A percentile compares a stretch with the other conserved stretches of the same genome.
Evolutionary conservation across 306 rosid species (phyloP).

Genomic region (Pterocarpus santalinus): DNA sequence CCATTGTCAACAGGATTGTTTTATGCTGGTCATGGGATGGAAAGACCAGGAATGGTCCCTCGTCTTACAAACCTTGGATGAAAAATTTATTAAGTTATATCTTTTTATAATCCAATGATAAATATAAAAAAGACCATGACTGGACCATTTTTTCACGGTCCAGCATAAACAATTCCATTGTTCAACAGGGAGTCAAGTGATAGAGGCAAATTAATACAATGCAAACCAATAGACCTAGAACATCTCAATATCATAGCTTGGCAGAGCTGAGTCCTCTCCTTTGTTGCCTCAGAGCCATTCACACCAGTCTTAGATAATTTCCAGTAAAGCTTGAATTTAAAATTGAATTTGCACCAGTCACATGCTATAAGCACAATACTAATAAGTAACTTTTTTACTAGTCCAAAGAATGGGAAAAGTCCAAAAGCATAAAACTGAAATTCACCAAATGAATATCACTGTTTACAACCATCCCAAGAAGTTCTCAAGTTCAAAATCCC

Average conservation of each 20-base stretch:
- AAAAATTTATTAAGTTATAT: no score
- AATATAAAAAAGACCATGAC: no score
- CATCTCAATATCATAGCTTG: conserved; percentile 20
- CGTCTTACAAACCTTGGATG: no score
- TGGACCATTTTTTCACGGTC: no score
- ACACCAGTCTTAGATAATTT: conserved; percentile 32
- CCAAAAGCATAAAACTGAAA: not conserved
- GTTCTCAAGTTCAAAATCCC: not conserved
- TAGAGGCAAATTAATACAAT: conserved; percentile 6
- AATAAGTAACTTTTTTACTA: not conserved
- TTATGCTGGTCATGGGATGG: no score
- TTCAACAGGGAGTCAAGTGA: no score
- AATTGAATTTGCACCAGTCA: not conserved
- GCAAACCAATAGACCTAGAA: conserved; percentile 19
- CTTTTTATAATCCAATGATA: no score
- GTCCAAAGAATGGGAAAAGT: not conserved
- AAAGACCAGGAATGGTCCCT: no score
- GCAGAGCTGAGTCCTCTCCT: conserved; percentile 27
- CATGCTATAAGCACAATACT: not conserved
- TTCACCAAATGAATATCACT: no score
- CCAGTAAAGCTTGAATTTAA: conserved; percentile 17
- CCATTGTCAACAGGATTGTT: no score
- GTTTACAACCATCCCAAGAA: no score
- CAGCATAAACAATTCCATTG: no score
- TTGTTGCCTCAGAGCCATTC: conserved; percentile 34